Conservation (phyloP, 257 asterid genomes). For the Anisodus tanguticus region DNA sequence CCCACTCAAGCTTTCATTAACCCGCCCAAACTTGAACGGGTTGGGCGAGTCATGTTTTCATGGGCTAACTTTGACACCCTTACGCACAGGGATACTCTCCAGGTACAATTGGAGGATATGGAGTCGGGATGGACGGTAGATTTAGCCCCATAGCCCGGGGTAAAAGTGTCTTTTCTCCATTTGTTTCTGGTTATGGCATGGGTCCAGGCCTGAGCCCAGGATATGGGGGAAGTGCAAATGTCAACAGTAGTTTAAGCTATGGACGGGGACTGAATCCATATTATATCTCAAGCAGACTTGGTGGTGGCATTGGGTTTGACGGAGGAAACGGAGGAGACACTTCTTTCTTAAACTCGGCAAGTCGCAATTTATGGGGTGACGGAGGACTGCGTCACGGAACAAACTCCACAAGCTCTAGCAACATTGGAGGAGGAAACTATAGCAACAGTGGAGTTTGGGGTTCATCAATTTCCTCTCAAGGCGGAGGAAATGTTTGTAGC, state of each 20-base stretch:
- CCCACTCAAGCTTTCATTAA: no score
- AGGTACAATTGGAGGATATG: constrained; percentile 42
- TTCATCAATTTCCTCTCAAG: constrained; percentile 38
- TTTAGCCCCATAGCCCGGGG: constrained; percentile 28
- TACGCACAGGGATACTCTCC: constrained; percentile 47
- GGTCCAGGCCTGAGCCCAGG: constrained; percentile 46
- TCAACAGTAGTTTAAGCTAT: constrained; percentile 48
- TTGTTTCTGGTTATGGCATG: constrained; percentile 34
- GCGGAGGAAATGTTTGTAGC: constrained; percentile 41
- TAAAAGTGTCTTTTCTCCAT: constrained; percentile 26
- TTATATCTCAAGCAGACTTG: constrained; percentile 30
- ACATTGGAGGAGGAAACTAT: constrained; percentile 14
- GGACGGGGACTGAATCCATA: constrained; percentile 33
- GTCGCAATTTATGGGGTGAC: constrained; percentile 37
- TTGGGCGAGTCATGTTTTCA: no score
- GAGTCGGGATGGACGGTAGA: constrained; percentile 32
- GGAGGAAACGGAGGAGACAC: constrained; percentile 28
- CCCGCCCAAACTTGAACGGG: no score
- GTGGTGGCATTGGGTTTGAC: constrained; percentile 29
- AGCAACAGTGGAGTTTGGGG: constrained; percentile 57
- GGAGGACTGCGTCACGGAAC: constrained; percentile 43
- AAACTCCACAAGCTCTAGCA: constrained; percentile 48
- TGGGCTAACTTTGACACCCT: no score
- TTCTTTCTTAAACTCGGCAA: constrained; percentile 31
- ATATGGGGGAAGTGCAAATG: constrained; percentile 50